Base-by-base conservation (phyloP, 2,329 filamentous ascomycete genomes). In the Clarireedia homoeocarpa region DNA sequence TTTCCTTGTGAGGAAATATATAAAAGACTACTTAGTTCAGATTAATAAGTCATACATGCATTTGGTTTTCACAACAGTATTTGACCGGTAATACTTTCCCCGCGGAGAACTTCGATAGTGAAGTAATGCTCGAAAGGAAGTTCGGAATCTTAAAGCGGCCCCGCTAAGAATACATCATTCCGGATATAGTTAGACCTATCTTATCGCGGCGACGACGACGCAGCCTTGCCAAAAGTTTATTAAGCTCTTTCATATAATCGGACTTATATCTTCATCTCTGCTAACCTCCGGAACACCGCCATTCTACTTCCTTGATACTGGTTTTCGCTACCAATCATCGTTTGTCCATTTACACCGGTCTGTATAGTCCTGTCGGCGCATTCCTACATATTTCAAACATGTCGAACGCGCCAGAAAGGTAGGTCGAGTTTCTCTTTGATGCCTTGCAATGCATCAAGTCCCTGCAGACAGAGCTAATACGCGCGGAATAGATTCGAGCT, bases 401-500 rank as follows among this genome's bases (percentile, higher is more conserved):
- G 53, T 51, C 56, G 58, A 58, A 64, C 20, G 47, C 47, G 14
- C 51, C 23, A 6, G 39, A 56, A 30, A 55, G 53, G 53, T 55
- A 51, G 12, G 36, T 36, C 12, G 24, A 30, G 6, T 6, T 6
- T n/a, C 20, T 36, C 20, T 17, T 23, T 51, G 44, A 30, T 26
- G 26, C 26, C 12, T 30, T n/a, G 14, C n/a, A 10, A 12, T 15
- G 6, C 23, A 34, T 47, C 34, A 9, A 52, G 15, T 40, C 24
- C 23, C 6, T 27, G 30, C 24, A 2, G 46, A 26, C 27, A 24
- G n/a, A 49, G 26, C 38, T 55, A 26, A 55, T 24, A 5, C 24
- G n/a, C 23, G 14, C 42, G 10, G 27, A 24, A 30, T 61, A 97
- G 94, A 69, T 95, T 95, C 76, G 94, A 97, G 78, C 83, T 95